phyloP scores from a whole-genome alignment of 495 filamentous ascomycete species.

The Penicillium steckii region DNA sequence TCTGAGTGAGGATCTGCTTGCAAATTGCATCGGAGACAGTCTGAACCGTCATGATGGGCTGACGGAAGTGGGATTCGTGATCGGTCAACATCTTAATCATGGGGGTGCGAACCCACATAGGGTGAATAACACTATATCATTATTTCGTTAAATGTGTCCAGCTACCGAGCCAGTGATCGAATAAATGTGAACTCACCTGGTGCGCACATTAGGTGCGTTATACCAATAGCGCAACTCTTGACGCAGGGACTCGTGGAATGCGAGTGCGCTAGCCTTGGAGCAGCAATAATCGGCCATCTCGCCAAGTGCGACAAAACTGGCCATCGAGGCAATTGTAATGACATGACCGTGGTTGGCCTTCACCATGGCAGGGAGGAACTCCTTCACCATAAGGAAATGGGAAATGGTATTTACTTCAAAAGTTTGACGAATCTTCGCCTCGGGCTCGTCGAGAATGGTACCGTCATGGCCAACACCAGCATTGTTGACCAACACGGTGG shows the following conservation, averaged over 20 bases:
- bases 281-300: conserved; percentile 54
- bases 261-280: conserved; percentile 56
- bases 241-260: conserved; percentile 51
- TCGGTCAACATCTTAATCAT: conserved; percentile 44
- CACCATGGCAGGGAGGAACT: conserved; percentile 63
- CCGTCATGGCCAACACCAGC: conserved; percentile 51
- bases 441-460: conserved; percentile 47
- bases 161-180: too few relatives aligned
- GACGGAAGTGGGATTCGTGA: conserved; percentile 33
- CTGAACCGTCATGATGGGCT: conserved; percentile 38
- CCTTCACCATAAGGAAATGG: conserved; percentile 56
- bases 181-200: conserved; percentile 36
- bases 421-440: conserved; percentile 45
- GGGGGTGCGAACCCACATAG: conserved; percentile 45
- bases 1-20: conserved; percentile 41
- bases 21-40: conserved; percentile 38
- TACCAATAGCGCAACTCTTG: conserved; percentile 46
- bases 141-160: too few relatives aligned
- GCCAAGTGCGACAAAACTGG: conserved; percentile 49
- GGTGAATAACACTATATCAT: conserved; percentile 43
- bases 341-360: conserved; percentile 59
- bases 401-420: conserved; percentile 62
- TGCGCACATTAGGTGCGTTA: conserved; percentile 42
- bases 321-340: conserved; percentile 54
- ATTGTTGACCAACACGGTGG: conserved; percentile 61